phyloP scores from a whole-genome alignment of 306 rosid genomes.

The Carpinus viminea region DNA sequence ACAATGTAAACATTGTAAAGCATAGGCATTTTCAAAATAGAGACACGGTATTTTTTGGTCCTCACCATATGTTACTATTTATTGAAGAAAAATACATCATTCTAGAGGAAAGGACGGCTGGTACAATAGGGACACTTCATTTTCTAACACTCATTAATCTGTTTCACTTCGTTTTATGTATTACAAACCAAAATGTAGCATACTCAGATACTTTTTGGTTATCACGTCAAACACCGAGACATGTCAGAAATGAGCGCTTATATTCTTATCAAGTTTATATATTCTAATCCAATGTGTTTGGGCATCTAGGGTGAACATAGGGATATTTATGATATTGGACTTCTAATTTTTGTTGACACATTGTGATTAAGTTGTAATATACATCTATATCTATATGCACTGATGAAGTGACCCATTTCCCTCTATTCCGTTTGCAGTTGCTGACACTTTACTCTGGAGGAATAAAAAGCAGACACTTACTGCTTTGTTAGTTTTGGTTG shows the following conservation, averaged over 20 bases:
- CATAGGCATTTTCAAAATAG: too few species aligned
- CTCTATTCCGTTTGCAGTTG: conserved; percentile 60
- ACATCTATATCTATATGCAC: conserved; percentile 13
- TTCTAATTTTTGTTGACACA: neutral
- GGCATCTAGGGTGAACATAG: neutral
- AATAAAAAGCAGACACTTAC: conserved; percentile 70
- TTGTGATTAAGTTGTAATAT: conserved; percentile 12
- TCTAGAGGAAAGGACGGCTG: too few species aligned
- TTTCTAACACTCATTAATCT: neutral
- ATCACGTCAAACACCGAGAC: neutral
- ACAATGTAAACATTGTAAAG: too few species aligned
- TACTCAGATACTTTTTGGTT: neutral
- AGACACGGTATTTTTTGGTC: too few species aligned
- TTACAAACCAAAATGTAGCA: neutral
- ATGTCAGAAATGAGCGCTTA: neutral
- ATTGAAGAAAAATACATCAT: too few species aligned
- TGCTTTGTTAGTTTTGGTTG: conserved; percentile 58
- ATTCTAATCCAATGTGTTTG: neutral
- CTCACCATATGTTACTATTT: too few species aligned
- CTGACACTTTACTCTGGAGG: conserved; percentile 95
- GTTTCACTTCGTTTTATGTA: neutral
- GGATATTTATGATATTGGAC: neutral
- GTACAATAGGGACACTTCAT: too few species aligned
- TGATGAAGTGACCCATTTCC: conserved; percentile 28
- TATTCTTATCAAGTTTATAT: neutral